phyloP scores from a whole-genome alignment of 2,329 filamentous ascomycete genomes.

The Coniochaeta hoffmannii region DNA sequence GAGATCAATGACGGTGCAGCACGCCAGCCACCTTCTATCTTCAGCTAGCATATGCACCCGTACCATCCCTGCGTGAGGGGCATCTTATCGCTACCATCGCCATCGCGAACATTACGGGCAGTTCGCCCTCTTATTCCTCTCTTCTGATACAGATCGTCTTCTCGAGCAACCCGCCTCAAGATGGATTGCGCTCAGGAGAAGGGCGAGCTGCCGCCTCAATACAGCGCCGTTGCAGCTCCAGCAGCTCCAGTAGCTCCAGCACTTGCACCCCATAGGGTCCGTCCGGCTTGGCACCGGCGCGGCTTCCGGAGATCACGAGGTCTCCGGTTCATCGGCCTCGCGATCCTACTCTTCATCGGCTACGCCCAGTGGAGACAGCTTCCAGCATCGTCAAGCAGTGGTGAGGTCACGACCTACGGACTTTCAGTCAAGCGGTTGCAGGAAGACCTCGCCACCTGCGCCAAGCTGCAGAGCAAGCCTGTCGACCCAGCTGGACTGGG shows the following conservation, averaged over 20 bases:
- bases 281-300: slow-evolving; percentile 19
- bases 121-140: neutral
- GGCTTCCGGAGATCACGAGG: slow-evolving; percentile 33
- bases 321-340: slow-evolving; percentile 34
- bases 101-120: neutral
- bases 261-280: neutral
- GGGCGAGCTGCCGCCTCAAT: slow-evolving; percentile 32
- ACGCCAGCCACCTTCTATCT: slow-evolving; percentile 1
- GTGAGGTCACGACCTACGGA: slow-evolving; percentile 18
- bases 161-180: neutral
- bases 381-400: slow-evolving; percentile 6
- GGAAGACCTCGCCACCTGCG: slow-evolving; percentile 47
- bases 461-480: slow-evolving; percentile 45
- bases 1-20: neutral
- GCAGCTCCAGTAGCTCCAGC: no score
- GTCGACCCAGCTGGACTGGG: slow-evolving; percentile 47
- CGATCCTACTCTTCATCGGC: slow-evolving; percentile 41
- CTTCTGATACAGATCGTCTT: neutral
- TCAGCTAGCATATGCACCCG: neutral
- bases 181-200: slow-evolving; percentile 24
- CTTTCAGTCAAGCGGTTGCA: slow-evolving; percentile 47
- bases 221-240: slow-evolving; percentile 28
- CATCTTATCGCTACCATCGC: neutral
- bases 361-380: slow-evolving; percentile 36
- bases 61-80: neutral